Evolutionary conservation across 1,284 basidiomycete genomes (phyloP).

Genomic region (Mycocalia duriaeana): DNA sequence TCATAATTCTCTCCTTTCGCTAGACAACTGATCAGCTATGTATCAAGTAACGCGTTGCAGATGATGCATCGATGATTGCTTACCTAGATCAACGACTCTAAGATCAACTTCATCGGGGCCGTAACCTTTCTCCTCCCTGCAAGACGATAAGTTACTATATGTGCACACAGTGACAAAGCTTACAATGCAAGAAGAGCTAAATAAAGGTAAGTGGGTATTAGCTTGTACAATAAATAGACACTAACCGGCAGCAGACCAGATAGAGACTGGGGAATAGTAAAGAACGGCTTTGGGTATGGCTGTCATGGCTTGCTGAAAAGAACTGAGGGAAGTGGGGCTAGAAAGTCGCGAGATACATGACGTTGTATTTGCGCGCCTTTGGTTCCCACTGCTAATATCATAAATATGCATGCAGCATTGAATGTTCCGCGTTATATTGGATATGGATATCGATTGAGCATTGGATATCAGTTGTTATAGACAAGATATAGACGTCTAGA

Average conservation of each 20-base stretch:
- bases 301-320: constrained; percentile 19
- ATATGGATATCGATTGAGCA: no score
- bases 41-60: not conserved
- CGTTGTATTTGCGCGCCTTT: not conserved
- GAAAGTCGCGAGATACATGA: not conserved
- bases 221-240: constrained; percentile 6
- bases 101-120: constrained; percentile 62
- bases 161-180: constrained; percentile 19
- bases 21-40: constrained; percentile 23
- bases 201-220: constrained; percentile 3
- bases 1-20: constrained; percentile 66
- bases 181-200: constrained; percentile 48
- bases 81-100: constrained; percentile 59
- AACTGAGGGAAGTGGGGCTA: not conserved
- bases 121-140: constrained; percentile 71
- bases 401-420: no score
- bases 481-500: no score
- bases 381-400: no score
- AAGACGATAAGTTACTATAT: no score
- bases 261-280: constrained; percentile 50
- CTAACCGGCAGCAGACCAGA: constrained; percentile 63
- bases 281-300: constrained; percentile 53
- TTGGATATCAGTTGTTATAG: no score
- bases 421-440: no score
- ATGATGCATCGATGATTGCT: constrained; percentile 12